Percentiles rank a stretch among this genome's conserved stretches.
These are phyloP conservation scores for Capniomyces stellatus DNA, from an alignment of 371 early-diverging fungal species.

Conservation along the genomic window DNA sequence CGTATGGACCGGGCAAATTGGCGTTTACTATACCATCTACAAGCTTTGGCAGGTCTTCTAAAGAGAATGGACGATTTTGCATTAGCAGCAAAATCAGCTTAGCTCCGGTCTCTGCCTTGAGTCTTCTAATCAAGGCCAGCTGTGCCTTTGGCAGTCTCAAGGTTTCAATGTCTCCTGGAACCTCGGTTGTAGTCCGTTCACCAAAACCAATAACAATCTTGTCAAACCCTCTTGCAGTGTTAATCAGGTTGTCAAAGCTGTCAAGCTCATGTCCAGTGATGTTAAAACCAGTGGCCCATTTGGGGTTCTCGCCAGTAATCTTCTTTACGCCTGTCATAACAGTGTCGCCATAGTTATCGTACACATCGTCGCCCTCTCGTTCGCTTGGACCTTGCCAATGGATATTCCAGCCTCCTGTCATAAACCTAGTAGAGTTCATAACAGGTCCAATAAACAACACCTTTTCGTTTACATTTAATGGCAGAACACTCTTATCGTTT, in stretches of 20 bases:
- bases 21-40: slow-evolving; percentile 34
- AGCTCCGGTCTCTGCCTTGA: slow-evolving; percentile 15
- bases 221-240: slow-evolving; percentile 11
- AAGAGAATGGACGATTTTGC: slow-evolving; percentile 38
- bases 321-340: slow-evolving; percentile 7
- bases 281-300: slow-evolving; percentile 7
- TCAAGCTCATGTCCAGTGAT: slow-evolving; percentile 11
- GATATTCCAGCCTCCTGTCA: slow-evolving; percentile 16
- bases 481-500: slow-evolving; percentile 10
- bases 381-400: slow-evolving; percentile 14
- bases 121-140: slow-evolving; percentile 20
- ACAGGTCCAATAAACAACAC: slow-evolving; percentile 16
- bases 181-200: slow-evolving; percentile 15
- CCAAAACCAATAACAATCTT: slow-evolving; percentile 19
- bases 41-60: slow-evolving; percentile 20
- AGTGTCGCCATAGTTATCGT: slow-evolving; percentile 17
- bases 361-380: slow-evolving; percentile 11
- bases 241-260: slow-evolving; percentile 19
- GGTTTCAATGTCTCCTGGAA: slow-evolving; percentile 33
- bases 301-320: slow-evolving; percentile 6
- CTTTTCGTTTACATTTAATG: slow-evolving; percentile 5
- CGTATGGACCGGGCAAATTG: slow-evolving; percentile 45
- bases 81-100: slow-evolving; percentile 33
- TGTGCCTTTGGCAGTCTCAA: slow-evolving; percentile 31
- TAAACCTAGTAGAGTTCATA: slow-evolving; percentile 13